Conservation (phyloP, 176 grass and related monocot species). For the Lolium perenne region DNA sequence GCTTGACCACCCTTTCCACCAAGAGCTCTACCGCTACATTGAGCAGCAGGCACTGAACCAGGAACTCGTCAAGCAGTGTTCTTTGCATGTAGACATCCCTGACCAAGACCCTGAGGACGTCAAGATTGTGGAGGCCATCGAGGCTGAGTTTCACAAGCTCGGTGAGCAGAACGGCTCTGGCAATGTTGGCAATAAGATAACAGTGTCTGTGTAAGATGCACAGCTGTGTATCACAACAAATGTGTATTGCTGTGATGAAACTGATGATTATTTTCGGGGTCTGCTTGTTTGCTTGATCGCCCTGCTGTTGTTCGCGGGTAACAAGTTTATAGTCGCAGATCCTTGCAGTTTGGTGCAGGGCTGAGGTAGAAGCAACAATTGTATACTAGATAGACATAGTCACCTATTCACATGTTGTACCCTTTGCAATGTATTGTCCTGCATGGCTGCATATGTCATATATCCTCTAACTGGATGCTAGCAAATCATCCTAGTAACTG, state of each 20-base stretch:
- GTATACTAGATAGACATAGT: slow-evolving; percentile 29
- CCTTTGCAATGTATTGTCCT: slow-evolving; percentile 1
- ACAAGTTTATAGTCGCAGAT: slow-evolving; percentile 14
- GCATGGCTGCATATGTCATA: background rate
- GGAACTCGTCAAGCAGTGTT: slow-evolving; percentile 66
- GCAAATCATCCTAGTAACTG: too few relatives aligned
- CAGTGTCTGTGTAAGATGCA: background rate
- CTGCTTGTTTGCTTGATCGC: slow-evolving; percentile 15
- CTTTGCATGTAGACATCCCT: slow-evolving; percentile 75
- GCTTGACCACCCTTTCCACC: slow-evolving; percentile 81
- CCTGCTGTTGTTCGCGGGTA: background rate
- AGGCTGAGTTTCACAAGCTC: slow-evolving; percentile 84
- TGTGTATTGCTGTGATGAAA: slow-evolving; percentile 10
- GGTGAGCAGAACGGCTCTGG: slow-evolving; percentile 49
- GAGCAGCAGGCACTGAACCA: slow-evolving; percentile 57
- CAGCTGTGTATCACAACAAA: background rate
- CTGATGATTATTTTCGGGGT: slow-evolving; percentile 27
- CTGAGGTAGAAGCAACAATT: slow-evolving; percentile 12
- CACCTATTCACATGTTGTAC: slow-evolving; percentile 30
- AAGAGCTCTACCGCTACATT: slow-evolving; percentile 82
- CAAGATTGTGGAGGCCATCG: slow-evolving; percentile 72
- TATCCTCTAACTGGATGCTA: slow-evolving; percentile 20
- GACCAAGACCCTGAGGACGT: slow-evolving; percentile 63
- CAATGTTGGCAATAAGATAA: slow-evolving; percentile 32
- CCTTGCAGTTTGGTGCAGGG: slow-evolving; percentile 25